Percentiles rank a stretch among this genome's conserved stretches.
Conservation (phyloP, 164 flowering plant genomes). For the Paratinospora sagittata region DNA sequence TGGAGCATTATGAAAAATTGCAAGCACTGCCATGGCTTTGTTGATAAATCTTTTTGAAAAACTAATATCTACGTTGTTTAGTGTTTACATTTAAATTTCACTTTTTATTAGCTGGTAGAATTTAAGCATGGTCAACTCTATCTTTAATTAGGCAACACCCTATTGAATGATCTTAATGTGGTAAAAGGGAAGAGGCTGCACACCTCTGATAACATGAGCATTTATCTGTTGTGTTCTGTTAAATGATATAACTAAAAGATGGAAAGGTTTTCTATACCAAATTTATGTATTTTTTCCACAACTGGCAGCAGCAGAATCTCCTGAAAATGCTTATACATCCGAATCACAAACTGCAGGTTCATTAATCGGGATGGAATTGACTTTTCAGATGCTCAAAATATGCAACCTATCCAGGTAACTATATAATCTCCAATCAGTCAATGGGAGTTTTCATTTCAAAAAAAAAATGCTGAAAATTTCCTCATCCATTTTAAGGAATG, state of each 20-base stretch:
- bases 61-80: not conserved
- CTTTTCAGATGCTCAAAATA: conserved; percentile 90
- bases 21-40: not conserved
- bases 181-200: too few species aligned
- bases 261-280: not conserved
- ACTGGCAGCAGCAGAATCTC: not conserved
- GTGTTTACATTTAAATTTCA: not conserved
- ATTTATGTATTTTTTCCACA: not conserved
- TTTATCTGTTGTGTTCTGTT: too few species aligned
- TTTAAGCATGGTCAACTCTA: not conserved
- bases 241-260: too few species aligned
- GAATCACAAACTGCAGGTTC: conserved; percentile 43
- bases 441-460: not conserved
- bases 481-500: conserved; percentile 53
- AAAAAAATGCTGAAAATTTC: conserved; percentile 3
- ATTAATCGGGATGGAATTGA: conserved; percentile 93
- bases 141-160: not conserved
- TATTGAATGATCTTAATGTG: not conserved
- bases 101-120: not conserved
- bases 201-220: too few species aligned
- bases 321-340: not conserved
- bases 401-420: conserved; percentile 85
- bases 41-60: too few species aligned
- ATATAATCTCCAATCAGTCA: conserved; percentile 12
- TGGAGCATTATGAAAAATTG: not conserved